Evolutionary conservation across 768 basidiomycete genomes (phyloP).

Genomic region (Jaapia argillacea): DNA sequence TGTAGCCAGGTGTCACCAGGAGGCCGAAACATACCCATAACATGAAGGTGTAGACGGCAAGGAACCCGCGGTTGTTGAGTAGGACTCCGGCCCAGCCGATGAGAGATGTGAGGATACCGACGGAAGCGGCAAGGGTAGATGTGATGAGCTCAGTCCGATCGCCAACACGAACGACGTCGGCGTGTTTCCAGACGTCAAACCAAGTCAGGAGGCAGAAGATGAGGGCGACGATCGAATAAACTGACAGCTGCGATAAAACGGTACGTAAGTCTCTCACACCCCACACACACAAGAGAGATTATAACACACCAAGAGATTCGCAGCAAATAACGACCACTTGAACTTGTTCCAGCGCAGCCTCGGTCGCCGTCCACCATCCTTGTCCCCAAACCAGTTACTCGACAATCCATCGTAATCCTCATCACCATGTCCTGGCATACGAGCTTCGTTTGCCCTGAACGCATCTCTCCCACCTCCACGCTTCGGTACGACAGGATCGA

Average conservation of each 20-base stretch:
- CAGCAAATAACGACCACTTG: slow-evolving; percentile 70
- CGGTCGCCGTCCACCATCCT: slow-evolving; percentile 28
- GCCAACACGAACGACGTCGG: slow-evolving; percentile 64
- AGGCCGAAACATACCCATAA: slow-evolving; percentile 68
- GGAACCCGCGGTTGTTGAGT: slow-evolving; percentile 76
- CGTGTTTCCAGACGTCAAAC: slow-evolving; percentile 62
- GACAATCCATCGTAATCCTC: slow-evolving; percentile 27
- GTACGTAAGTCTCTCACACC: too few relatives aligned
- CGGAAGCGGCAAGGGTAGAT: slow-evolving; percentile 54
- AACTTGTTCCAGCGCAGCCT: slow-evolving; percentile 70
- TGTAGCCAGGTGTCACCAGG: slow-evolving; percentile 67
- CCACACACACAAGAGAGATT: not conserved
- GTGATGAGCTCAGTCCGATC: slow-evolving; percentile 60
- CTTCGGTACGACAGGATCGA: slow-evolving; percentile 35
- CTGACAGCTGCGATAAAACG: slow-evolving; percentile 32
- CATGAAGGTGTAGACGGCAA: slow-evolving; percentile 61
- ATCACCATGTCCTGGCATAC: slow-evolving; percentile 27
- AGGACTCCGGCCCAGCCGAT: slow-evolving; percentile 75
- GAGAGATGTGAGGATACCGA: slow-evolving; percentile 54
- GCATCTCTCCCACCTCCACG: slow-evolving; percentile 66
- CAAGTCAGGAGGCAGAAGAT: slow-evolving; percentile 64
- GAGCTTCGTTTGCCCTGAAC: slow-evolving; percentile 24
- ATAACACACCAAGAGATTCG: slow-evolving; percentile 45
- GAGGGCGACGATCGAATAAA: slow-evolving; percentile 50
- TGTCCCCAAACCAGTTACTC: slow-evolving; percentile 28